Base-by-base conservation (phyloP, 2,329 filamentous ascomycete genomes). In the Cladophialophora immunda region DNA sequence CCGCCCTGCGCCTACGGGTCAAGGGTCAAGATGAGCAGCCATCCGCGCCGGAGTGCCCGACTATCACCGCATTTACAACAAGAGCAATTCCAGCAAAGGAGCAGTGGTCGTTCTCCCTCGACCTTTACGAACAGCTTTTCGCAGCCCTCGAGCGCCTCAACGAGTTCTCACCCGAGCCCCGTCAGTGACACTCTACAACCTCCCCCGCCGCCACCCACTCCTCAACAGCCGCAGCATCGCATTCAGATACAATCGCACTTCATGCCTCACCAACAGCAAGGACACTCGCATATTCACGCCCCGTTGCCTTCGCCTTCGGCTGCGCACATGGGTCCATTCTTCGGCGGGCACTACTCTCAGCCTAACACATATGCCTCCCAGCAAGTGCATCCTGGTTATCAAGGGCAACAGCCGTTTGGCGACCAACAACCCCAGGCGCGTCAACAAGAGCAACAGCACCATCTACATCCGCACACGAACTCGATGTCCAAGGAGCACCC, bases 221-320 rank as follows among this genome's bases (percentile, higher is more conserved):
- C 68, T 15, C 65, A 67, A 29, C 69, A 71, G 32, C 60, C 65
- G 4, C 64, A 71, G 56, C 56, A 62, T 62, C 59, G 57, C 27
- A 66, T 68, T 45, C 68, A 72, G 8, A 57, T 63, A 61, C 68
- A 72, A 47, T 61, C 70, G 22, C 67, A 69, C 53, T 66, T 70
- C 41, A 65, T 72, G 53, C 56, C 67, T 22, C 71, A 72, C 15
- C 58, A 70, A 11, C 68, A 65, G 45, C 65, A 68, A 61, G 64
- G 64, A 8, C 66, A 67, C 29, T n/a, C 66, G 27, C 58, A 70
- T 29, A 58, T 68, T 22, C 45, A 71, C 41, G 71, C 68, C 4
- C 72, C 72, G 32, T 65, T 74, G 30, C 72, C 72, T 25, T 74
- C 72, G 41, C 72, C 72, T 11, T 73, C 72, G 8, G 59, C 68